These are phyloP conservation scores for Jatropha podagrica DNA, from an alignment of 441 rosid species.

Conservation along the genomic window DNA sequence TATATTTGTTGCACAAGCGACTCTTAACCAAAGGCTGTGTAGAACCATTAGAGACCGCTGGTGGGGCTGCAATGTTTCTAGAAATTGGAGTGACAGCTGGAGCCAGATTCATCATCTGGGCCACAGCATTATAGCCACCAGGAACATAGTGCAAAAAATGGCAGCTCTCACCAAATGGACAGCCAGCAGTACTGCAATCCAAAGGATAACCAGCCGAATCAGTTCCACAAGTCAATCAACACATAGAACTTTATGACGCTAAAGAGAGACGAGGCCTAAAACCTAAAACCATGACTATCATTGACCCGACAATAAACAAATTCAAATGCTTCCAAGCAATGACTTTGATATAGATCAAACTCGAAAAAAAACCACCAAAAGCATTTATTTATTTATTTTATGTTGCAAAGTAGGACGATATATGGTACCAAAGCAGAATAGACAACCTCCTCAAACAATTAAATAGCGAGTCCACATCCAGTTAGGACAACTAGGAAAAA, in stretches of 20 bases:
- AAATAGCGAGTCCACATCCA: neutral
- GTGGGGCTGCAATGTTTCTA: conserved; percentile 37
- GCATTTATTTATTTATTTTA: neutral
- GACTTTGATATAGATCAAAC: neutral
- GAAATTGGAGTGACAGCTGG: conserved; percentile 38
- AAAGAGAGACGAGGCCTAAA: neutral
- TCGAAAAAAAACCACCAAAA: neutral
- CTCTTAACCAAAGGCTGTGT: conserved; percentile 41
- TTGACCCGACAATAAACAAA: neutral
- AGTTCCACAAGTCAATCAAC: neutral
- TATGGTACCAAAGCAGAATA: neutral
- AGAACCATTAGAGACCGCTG: conserved; percentile 40
- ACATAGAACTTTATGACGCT: neutral
- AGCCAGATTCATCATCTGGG: conserved; percentile 63
- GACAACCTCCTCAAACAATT: neutral
- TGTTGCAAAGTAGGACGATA: neutral
- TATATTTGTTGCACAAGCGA: conserved; percentile 65
- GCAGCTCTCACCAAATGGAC: conserved; percentile 89
- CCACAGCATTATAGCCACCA: conserved; percentile 74
- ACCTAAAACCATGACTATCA: neutral
- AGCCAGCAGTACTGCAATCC: conserved; percentile 71
- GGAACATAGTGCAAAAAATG: conserved; percentile 80
- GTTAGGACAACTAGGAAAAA: neutral
- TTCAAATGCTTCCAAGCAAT: neutral
- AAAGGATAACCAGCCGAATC: conserved; percentile 19